These are phyloP conservation scores for Chrysoporthe cubensis DNA, from an alignment of 2,329 filamentous ascomycete species.

Conservation along the genomic window DNA sequence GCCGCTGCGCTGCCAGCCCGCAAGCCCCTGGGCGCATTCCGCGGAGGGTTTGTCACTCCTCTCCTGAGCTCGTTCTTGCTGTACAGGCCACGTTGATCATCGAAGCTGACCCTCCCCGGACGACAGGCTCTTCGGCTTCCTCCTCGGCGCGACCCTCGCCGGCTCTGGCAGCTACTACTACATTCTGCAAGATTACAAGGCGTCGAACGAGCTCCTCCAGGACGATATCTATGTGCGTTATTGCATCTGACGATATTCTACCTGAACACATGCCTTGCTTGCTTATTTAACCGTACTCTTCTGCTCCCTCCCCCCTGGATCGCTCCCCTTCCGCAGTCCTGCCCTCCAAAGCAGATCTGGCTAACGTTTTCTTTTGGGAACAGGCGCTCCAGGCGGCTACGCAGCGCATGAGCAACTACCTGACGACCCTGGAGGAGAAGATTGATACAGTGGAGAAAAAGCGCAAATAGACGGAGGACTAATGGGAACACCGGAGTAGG, in stretches of 20 bases:
- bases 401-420: slow-evolving; percentile 82
- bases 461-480: slow-evolving; percentile 59
- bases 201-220: slow-evolving; percentile 88
- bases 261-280: slow-evolving; percentile 12
- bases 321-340: not conserved
- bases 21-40: slow-evolving; percentile 64
- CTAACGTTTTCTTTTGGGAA: not conserved
- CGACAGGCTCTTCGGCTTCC: slow-evolving; percentile 83
- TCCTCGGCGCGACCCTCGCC: slow-evolving; percentile 79
- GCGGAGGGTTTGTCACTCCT: slow-evolving; percentile 54
- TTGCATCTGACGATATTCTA: slow-evolving; percentile 43
- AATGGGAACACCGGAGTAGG: not conserved
- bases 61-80: too few relatives aligned
- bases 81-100: not conserved
- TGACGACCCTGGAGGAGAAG: slow-evolving; percentile 80
- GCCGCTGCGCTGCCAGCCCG: slow-evolving; percentile 54
- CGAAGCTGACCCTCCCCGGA: not conserved
- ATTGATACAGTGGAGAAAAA: slow-evolving; percentile 67
- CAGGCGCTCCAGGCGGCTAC: slow-evolving; percentile 88
- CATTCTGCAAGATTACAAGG: slow-evolving; percentile 88
- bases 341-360: slow-evolving; percentile 9
- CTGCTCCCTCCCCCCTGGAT: slow-evolving; percentile 3
- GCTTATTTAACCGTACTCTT: slow-evolving; percentile 7
- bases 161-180: slow-evolving; percentile 89
- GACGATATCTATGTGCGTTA: slow-evolving; percentile 93